Evolutionary conservation across 2,329 filamentous ascomycete genomes (phyloP).

Genomic region (Colletotrichum gigasporum): DNA sequence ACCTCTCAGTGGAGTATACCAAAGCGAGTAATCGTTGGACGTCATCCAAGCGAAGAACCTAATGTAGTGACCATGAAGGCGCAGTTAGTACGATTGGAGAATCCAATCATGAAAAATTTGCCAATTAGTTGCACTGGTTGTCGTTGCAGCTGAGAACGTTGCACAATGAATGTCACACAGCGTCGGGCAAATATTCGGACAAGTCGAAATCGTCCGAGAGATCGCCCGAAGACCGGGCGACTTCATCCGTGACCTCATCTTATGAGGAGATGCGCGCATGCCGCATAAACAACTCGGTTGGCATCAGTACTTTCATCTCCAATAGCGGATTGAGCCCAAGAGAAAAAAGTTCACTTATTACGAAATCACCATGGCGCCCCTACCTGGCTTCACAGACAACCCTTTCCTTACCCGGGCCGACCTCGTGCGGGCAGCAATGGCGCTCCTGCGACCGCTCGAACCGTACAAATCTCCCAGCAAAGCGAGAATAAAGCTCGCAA

Average conservation of each 20-base stretch:
- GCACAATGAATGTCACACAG: no score
- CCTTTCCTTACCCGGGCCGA: constrained; percentile 41
- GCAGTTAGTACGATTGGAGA: no score
- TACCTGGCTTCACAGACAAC: constrained; percentile 45
- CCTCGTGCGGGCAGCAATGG: constrained; percentile 37
- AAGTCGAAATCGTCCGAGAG: neutral
- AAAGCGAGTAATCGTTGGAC: no score
- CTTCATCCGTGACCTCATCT: neutral
- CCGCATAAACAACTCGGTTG: no score
- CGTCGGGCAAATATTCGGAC: neutral
- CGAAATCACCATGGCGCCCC: constrained; percentile 34
- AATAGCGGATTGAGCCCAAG: no score
- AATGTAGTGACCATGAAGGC: no score
- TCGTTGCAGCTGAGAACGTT: no score
- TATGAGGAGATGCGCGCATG: neutral
- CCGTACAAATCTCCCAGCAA: constrained; percentile 38
- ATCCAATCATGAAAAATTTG: no score
- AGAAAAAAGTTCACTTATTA: neutral
- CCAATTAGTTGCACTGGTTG: neutral
- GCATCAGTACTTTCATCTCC: no score
- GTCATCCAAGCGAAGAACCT: no score
- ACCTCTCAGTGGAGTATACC: no score
- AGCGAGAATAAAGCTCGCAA: constrained; percentile 42
- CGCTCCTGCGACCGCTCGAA: constrained; percentile 39
- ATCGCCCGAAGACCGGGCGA: constrained; percentile 5